phyloP scores from a whole-genome alignment of 768 basidiomycete genomes.

The Tricholoma matsutake region DNA sequence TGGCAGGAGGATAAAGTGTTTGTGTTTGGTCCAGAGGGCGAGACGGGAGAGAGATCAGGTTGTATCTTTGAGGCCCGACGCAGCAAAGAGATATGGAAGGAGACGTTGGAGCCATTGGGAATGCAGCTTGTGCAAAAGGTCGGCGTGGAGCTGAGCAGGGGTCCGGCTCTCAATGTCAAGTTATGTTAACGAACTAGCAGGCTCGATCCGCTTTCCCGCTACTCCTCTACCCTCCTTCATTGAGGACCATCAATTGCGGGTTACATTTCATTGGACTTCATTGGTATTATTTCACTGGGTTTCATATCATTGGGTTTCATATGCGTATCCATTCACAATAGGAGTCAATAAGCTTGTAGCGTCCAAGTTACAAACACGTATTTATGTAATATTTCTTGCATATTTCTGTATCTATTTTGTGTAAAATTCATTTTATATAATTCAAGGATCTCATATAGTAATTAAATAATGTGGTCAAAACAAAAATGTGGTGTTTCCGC shows the following conservation, averaged over 20 bases:
- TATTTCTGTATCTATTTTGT: too few relatives aligned
- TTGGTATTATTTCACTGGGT: constrained; percentile 1
- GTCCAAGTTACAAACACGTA: too few relatives aligned
- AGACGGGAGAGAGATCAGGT: constrained; percentile 67
- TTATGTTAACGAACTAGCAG: background rate
- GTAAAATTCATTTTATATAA: too few relatives aligned
- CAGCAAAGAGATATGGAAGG: constrained; percentile 57
- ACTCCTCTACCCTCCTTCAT: background rate
- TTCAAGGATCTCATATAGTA: too few relatives aligned
- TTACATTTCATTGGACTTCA: background rate
- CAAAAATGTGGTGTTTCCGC: too few relatives aligned
- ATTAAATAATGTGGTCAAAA: too few relatives aligned
- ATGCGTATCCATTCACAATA: too few relatives aligned
- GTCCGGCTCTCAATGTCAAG: constrained; percentile 35
- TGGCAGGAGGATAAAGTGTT: constrained; percentile 70
- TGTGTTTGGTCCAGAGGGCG: constrained; percentile 82
- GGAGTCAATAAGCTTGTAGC: too few relatives aligned
- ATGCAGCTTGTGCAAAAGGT: constrained; percentile 66
- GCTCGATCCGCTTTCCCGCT: background rate
- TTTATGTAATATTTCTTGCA: too few relatives aligned
- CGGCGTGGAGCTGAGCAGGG: constrained; percentile 70
- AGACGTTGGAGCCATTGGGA: constrained; percentile 67
- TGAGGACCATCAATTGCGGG: background rate
- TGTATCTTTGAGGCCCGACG: constrained; percentile 66
- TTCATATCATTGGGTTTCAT: too few relatives aligned